Base-by-base conservation (phyloP, 805 yeast genomes). In the Kregervanrija pseudodelftensis region DNA sequence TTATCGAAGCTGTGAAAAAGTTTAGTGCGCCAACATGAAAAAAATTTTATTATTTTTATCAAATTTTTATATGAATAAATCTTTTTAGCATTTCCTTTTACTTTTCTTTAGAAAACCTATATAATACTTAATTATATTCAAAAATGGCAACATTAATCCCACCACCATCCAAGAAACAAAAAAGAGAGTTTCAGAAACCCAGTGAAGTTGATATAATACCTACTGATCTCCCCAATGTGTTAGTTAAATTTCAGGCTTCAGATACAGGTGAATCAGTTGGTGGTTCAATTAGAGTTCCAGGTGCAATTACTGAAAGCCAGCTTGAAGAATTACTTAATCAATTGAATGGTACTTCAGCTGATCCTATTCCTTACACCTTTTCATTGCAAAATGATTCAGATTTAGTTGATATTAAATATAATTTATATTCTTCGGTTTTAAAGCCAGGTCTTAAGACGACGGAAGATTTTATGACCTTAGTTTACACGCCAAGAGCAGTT, bases 401-500 rank as follows among this genome's bases (percentile, higher is more conserved):
- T 10, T 61, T 82, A 44, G 69, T 87, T 31, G 96, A 90, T 56
- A 83, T 93, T 51, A 77, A 72, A 47, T 86, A 81, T 50, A 84
- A 87, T 59, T 60, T 93, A 39, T 91, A 89, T 61, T 63, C 76
- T 17, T 85, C 96, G 3, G 78, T 93, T 17, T 72, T 93, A 52
- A 84, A 86, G 58, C 97, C 97, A 1, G 88, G 91, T 1, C 70
- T 82, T 52, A 84, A 84, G 58, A 79, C 95, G 7, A 85, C 98
- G 0, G 99, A 93, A 73, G 99, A 93, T 65, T 84, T 84, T 57
- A 68, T 93, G 69, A 90, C 96, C 0, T 70, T 93, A 44, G 85
- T 90, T 5, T 93, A 84, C 61, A 89, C 96, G 0, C 99, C 99
- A 35, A 76, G 95, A 51, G 96, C 99, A 0, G 83, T 93, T 2